Base-by-base conservation (phyloP, 352 stramenopile species). In the Lagenidium giganteum region DNA sequence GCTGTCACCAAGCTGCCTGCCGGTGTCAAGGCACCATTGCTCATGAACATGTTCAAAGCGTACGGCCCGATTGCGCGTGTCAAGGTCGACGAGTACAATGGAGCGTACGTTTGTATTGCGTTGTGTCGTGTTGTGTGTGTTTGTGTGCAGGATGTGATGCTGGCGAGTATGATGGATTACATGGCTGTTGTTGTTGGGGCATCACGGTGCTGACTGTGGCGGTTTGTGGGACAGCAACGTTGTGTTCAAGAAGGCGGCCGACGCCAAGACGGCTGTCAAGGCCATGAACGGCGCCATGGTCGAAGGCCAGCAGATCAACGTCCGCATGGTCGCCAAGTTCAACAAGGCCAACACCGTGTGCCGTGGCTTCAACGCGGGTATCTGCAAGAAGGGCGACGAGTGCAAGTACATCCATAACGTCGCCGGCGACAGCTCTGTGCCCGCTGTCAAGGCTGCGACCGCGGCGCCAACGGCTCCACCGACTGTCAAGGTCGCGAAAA, bases 341-440 rank as follows among this genome's bases (percentile, higher is more conserved):
- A 40, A 25, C 13, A 71, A 78, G 29, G 54, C 65, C 6, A 62
- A 41, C 12, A 30, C 53, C 4, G 67, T 70, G 22, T 87, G 73
- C 44, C 67, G 70, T 5, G 46, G 61, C 6, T 89, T 86, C 50
- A 61, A 57, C 47, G 57, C 62, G n/a, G 78, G 78, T 38, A 73
- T 62, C 8, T 90, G 78, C 50, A 45, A 50, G 42, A 69, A 80
- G 34, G 75, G 75, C 22, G 72, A 83, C 44, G 18, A 61, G 40
- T 91, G 78, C 75, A 91, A 91, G 70, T 85, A 65, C 42, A 64
- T 71, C n/a, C n/a, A n/a, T n/a, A n/a, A n/a, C n/a, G n/a, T n/a
- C n/a, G n/a, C n/a, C n/a, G 26, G 22, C 18, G 23, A 18, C 18
- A 16, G 26, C 31, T 30, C 20, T 51, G 8, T 18, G 17, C 29